These are phyloP conservation scores for Oryza glaberrima DNA, from an alignment of 176 grass and related monocot species.

Conservation along the genomic window DNA sequence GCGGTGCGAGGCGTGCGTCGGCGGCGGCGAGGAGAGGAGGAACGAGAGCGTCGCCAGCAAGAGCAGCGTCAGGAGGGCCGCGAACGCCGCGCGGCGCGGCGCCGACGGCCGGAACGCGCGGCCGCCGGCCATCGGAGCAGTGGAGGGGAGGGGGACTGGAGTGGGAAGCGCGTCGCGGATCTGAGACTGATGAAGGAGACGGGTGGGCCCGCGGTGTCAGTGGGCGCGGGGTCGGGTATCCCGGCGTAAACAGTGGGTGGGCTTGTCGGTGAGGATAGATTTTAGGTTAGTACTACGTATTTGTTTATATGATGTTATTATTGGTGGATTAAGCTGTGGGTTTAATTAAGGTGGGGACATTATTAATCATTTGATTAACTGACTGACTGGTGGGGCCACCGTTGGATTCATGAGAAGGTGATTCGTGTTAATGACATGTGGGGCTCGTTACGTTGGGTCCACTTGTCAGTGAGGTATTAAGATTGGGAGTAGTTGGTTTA, in stretches of 20 bases:
- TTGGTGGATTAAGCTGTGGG: not conserved
- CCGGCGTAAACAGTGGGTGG: not conserved
- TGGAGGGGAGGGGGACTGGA: not conserved
- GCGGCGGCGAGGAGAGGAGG: constrained; percentile 48
- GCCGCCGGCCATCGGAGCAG: constrained; percentile 69
- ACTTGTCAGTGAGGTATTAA: not conserved
- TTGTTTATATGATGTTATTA: too few relatives aligned
- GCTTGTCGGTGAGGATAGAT: constrained; percentile 42
- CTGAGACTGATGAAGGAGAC: constrained; percentile 33
- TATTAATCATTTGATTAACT: not conserved
- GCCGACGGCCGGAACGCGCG: constrained; percentile 68
- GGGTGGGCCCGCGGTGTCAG: not conserved
- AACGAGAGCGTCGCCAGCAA: constrained; percentile 51
- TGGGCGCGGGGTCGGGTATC: not conserved
- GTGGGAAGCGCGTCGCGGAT: constrained; percentile 39
- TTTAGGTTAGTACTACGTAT: not conserved
- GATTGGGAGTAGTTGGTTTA: not conserved
- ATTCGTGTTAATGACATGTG: not conserved
- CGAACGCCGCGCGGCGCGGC: constrained; percentile 62
- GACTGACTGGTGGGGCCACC: not conserved
- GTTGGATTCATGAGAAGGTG: not conserved
- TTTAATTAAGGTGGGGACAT: not conserved
- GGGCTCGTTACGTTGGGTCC: not conserved
- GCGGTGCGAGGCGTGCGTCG: not conserved
- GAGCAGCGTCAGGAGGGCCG: constrained; percentile 66